A percentile compares a stretch with the other conserved stretches of the same genome.
Evolutionary conservation across 495 filamentous ascomycete genomes (phyloP).

Genomic region (Aspergillus kassunensis): DNA sequence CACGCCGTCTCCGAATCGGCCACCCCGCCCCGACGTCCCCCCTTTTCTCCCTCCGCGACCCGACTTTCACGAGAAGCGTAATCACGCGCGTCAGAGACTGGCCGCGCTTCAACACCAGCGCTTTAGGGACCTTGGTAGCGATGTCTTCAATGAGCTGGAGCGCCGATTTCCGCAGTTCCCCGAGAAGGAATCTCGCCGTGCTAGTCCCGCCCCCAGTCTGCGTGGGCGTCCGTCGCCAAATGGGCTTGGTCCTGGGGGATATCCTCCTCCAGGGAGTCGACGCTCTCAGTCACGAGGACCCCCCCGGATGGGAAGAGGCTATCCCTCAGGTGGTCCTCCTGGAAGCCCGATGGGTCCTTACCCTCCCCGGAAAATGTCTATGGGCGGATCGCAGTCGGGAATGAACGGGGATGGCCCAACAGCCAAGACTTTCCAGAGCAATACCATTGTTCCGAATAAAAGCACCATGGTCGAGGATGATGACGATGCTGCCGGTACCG

Average conservation of each 20-base stretch:
- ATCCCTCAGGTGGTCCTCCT: constrained; percentile 38
- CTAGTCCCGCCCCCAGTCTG: constrained; percentile 61
- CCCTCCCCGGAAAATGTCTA: constrained; percentile 43
- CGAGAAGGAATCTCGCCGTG: constrained; percentile 58
- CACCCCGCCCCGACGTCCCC: constrained; percentile 54
- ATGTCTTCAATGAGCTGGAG: constrained; percentile 94
- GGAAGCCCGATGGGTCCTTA: constrained; percentile 34
- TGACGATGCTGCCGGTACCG: constrained; percentile 59
- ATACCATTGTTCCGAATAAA: constrained; percentile 95
- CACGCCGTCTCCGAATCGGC: constrained; percentile 49
- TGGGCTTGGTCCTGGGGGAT: constrained; percentile 27
- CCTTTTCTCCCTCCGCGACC: constrained; percentile 74
- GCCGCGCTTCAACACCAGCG: constrained; percentile 77
- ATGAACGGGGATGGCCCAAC: constrained; percentile 56
- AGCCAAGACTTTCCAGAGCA: constrained; percentile 89
- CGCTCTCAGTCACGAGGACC: constrained; percentile 42
- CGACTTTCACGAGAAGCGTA: constrained; percentile 93
- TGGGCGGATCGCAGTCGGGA: constrained; percentile 41
- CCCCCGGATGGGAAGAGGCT: constrained; percentile 35
- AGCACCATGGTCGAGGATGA: constrained; percentile 98
- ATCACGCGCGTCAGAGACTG: constrained; percentile 91
- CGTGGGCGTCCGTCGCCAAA: constrained; percentile 49
- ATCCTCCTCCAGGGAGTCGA: constrained; percentile 33
- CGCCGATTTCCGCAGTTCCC: constrained; percentile 82
- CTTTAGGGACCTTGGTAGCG: constrained; percentile 88